These are phyloP conservation scores for Mycosphaerella sp. DNA, from an alignment of 2,329 filamentous ascomycete genomes.

Conservation along the genomic window DNA sequence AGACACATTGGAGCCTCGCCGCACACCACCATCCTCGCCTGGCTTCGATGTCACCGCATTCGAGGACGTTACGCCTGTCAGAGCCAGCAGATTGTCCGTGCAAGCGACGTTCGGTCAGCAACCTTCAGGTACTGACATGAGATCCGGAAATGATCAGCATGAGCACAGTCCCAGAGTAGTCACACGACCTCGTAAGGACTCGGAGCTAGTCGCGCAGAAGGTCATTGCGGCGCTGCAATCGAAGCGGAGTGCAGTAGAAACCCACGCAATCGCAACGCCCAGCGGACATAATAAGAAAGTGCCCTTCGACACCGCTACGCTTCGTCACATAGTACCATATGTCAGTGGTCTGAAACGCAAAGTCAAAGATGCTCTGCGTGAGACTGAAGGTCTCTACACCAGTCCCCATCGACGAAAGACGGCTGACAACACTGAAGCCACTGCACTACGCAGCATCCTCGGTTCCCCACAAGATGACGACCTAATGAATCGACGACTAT, in stretches of 20 bases:
- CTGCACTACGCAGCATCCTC: slow-evolving; percentile 34
- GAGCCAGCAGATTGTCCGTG: slow-evolving; percentile 1
- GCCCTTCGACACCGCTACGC: slow-evolving; percentile 60
- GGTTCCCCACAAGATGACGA: slow-evolving; percentile 25
- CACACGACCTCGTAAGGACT: slow-evolving; percentile 49
- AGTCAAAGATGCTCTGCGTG: slow-evolving; percentile 44
- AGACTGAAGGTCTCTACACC: slow-evolving; percentile 44
- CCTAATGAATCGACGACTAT: slow-evolving; percentile 18
- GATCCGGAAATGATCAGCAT: background rate
- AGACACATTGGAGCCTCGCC: slow-evolving; percentile 43
- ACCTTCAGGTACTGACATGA: background rate
- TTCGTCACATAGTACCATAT: slow-evolving; percentile 56
- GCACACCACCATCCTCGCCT: slow-evolving; percentile 52
- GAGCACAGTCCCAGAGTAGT: slow-evolving; percentile 21
- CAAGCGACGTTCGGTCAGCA: slow-evolving; percentile 5
- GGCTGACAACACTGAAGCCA: slow-evolving; percentile 9
- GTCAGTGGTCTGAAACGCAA: slow-evolving; percentile 44
- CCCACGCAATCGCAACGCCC: slow-evolving; percentile 23
- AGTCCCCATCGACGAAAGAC: slow-evolving; percentile 34
- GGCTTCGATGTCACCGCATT: slow-evolving; percentile 55
- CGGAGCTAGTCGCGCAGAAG: slow-evolving; percentile 54
- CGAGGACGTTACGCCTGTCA: slow-evolving; percentile 39
- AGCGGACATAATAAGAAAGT: slow-evolving; percentile 47
- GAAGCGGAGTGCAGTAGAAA: slow-evolving; percentile 27
- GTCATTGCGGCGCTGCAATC: slow-evolving; percentile 55